Base-by-base conservation (phyloP, 306 rosid species). In the Trifolium dubium region DNA sequence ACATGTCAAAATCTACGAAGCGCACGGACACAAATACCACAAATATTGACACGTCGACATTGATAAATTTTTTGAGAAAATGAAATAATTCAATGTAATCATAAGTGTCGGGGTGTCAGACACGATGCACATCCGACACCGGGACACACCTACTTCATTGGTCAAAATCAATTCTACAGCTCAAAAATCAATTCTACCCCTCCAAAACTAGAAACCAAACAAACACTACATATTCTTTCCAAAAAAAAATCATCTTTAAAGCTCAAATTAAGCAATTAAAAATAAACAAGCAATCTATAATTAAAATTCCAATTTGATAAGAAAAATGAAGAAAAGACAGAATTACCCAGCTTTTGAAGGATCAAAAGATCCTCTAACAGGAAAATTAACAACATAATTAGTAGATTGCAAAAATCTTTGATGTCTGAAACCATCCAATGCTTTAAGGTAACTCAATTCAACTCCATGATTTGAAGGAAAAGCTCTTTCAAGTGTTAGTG, bases 271-370 rank as follows among this genome's bases (percentile, higher is more conserved):
- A 5, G 2, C 4, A 53, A 5, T 2, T 19, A 23, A 69, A 29
- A 77, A 41, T 40, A 37, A 46, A 69, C 17, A 63, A 46, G 1
- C 31, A 62, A 61, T 10, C 19, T 37, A 34, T 23, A 2, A 2
- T 59, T 18, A 40, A 7, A 10, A 30, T 5, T 58, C 2, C 53
- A 4, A 10, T 17, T 39, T 55, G 28, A 40, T 0, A 0, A 12
- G 61, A 10, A 78, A 72, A 81, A 31, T 32, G 67, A 69, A 69
- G 34, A 46, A 18, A 64, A 5, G 2, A 64, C 9, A 12, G 18
- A 59, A 59, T 75, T 88, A 92, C 99, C 99, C 99, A 56, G 83
- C 89, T 8, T 64, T 71, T 14, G 73, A 79, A 29, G 99, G 96
- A 82, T 94, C 88, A 75, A 82, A 94, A 47, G 88, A 84, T 37